These are phyloP conservation scores for Spathaspora arborariae DNA, from an alignment of 805 yeast species.

Conservation along the genomic window DNA sequence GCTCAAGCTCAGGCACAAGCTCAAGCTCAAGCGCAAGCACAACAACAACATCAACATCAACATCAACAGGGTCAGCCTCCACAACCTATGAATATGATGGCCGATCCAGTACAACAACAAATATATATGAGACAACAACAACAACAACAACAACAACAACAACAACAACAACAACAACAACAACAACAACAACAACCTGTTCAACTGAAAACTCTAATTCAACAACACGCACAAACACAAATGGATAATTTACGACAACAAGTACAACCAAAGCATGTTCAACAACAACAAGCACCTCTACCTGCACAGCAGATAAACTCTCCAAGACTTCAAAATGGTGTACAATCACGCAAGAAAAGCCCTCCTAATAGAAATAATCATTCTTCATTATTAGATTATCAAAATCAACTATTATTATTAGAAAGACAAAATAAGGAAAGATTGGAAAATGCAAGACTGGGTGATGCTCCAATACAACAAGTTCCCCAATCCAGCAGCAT, in stretches of 20 bases:
- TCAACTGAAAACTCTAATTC: conserved; percentile 27
- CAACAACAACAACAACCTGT: conserved; percentile 48
- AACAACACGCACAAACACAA: conserved; percentile 47
- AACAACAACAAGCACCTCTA: conserved; percentile 16
- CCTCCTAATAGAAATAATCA: conserved; percentile 29
- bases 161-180: conserved; percentile 20
- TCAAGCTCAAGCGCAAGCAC: conserved; percentile 14
- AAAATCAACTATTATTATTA: conserved; percentile 68
- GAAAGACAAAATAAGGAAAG: conserved; percentile 75
- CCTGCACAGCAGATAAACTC: conserved; percentile 9
- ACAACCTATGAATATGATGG: background rate
- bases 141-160: conserved; percentile 12
- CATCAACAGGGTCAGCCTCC: conserved; percentile 5
- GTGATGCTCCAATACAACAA: conserved; percentile 14
- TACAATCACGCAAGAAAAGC: conserved; percentile 4
- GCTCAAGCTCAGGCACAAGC: conserved; percentile 4
- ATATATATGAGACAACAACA: background rate
- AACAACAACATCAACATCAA: background rate
- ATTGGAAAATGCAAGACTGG: conserved; percentile 49
- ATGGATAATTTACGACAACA: conserved; percentile 50
- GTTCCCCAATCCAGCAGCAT: conserved; percentile 10
- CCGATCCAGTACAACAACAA: conserved; percentile 5
- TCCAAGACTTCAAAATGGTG: background rate
- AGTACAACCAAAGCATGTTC: conserved; percentile 27
- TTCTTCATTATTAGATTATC: conserved; percentile 80